Base-by-base conservation (phyloP, 371 early-diverging fungal species). In the Haplosporangium sp. region DNA sequence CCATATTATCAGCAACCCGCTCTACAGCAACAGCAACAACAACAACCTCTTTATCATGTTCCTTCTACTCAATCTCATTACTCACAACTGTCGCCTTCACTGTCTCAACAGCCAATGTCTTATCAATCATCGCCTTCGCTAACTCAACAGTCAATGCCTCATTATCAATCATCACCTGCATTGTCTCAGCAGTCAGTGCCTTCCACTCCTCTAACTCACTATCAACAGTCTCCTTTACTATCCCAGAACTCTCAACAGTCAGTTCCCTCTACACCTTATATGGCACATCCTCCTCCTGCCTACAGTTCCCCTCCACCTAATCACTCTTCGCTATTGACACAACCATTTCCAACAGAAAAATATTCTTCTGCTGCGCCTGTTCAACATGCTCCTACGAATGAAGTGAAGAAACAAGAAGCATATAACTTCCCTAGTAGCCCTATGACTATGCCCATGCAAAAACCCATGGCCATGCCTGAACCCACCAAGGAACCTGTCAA, bases 281-380 rank as follows among this genome's bases (percentile, higher is more conserved):
- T 67, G 59, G 67, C 35, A 4, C 38, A 67, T 35, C 61, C 45
- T 39, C 65, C 47, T 39, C 65, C 65, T 53, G 42, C 55, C 11
- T 64, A 63, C 19, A 64, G 52, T 17, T 35, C 39, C 11, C 65
- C 65, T 6, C 20, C 52, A 8, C 11, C 42, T 9, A 2, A 37
- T 1, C 65, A 44, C 40, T 6, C 47, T 9, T 13, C 19, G 8
- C 17, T 48, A 50, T 37, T 47, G 27, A 50, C 63, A 35, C 63
- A 63, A 10, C 44, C 63, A 10, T 63, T 45, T 50, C 40, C 20
- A 15, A 40, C 34, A 37, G 63, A 63, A 7, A 63, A 63, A 35
- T 45, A 17, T 20, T 52, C 52, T 48, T 35, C 48, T 9, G 11
- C 47, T 17, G 55, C 10, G 27, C 65, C 35, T 55, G 40, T n/a